phyloP scores from a whole-genome alignment of 179 eudicot species.

The Beta macrorhiza region DNA sequence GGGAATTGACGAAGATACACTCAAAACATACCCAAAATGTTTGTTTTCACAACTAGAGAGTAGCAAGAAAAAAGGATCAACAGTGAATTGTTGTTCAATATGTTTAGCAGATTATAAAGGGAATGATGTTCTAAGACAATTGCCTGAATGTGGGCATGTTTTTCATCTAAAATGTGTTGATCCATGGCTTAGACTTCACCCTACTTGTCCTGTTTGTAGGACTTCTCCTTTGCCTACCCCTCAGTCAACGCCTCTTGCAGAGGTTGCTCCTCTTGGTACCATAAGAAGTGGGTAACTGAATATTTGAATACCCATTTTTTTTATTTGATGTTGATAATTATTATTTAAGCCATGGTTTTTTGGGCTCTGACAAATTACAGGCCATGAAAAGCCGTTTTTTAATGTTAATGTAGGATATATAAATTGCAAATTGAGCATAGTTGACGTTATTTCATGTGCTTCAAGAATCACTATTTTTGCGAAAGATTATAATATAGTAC shows the following conservation, averaged over 20 bases:
- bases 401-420: not conserved
- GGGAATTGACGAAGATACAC: constrained; percentile 74
- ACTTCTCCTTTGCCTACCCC: constrained; percentile 73
- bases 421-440: not conserved
- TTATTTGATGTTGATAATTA: not conserved
- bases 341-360: not conserved
- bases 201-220: constrained; percentile 68
- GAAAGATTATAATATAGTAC: too few species aligned
- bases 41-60: constrained; percentile 41
- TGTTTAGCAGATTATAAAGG: constrained; percentile 60
- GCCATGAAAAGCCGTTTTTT: not conserved
- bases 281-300: constrained; percentile 1
- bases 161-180: constrained; percentile 67
- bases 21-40: constrained; percentile 60
- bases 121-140: constrained; percentile 43
- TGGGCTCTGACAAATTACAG: constrained; percentile 5
- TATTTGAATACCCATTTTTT: not conserved
- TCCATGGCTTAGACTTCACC: constrained; percentile 62
- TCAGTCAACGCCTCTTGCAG: constrained; percentile 54
- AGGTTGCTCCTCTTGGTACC: constrained; percentile 47
- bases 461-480: too few species aligned
- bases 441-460: not conserved
- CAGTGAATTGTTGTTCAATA: constrained; percentile 59
- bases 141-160: constrained; percentile 62
- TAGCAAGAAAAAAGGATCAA: constrained; percentile 28